Evolutionary conservation across 2,329 filamentous ascomycete species (phyloP).

Genomic region (Aspergillus amoenus): DNA sequence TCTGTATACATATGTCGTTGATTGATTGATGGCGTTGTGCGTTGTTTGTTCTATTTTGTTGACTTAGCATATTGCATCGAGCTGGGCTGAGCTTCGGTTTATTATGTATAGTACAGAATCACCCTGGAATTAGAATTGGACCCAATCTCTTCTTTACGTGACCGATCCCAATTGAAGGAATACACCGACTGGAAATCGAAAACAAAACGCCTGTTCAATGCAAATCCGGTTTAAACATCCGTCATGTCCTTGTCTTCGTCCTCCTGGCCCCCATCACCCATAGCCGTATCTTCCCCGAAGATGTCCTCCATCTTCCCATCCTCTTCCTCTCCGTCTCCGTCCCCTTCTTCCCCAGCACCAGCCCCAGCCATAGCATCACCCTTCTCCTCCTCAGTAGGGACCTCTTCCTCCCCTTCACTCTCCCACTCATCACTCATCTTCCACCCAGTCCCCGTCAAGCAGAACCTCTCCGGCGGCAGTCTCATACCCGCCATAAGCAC

Average conservation of each 20-base stretch:
- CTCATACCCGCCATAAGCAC: constrained; percentile 53
- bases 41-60: background rate
- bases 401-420: constrained; percentile 52
- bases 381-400: constrained; percentile 23
- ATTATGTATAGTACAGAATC: constrained; percentile 2
- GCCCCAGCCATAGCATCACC: constrained; percentile 27
- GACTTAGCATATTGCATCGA: background rate
- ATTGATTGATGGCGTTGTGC: background rate
- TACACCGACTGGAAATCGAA: background rate
- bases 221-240: constrained; percentile 32
- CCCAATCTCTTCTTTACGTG: constrained; percentile 9
- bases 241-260: constrained; percentile 43
- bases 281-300: constrained; percentile 44
- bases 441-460: constrained; percentile 58
- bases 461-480: constrained; percentile 63
- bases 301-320: constrained; percentile 51
- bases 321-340: constrained; percentile 40
- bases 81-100: background rate
- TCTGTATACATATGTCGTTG: background rate
- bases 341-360: constrained; percentile 31
- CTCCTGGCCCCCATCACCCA: constrained; percentile 38
- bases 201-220: constrained; percentile 1
- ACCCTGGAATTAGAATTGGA: constrained; percentile 4
- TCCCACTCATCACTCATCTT: constrained; percentile 59
- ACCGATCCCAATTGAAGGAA: background rate